phyloP scores from a whole-genome alignment of 805 yeast genomes.

The Candida namnaoensis region DNA sequence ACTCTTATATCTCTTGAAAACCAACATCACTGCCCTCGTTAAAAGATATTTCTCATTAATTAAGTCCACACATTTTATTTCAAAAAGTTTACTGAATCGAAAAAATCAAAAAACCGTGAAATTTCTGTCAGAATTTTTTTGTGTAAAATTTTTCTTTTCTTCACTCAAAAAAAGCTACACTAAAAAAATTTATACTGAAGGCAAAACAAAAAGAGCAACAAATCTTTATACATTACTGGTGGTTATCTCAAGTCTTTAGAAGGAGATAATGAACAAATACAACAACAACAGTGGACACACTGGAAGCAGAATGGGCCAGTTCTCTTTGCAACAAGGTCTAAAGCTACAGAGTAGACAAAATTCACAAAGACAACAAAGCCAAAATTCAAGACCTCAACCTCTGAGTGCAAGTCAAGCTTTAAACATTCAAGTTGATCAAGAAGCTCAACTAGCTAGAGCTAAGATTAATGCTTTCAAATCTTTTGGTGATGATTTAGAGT shows the following conservation, averaged over 20 bases:
- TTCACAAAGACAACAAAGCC: conserved; percentile 1
- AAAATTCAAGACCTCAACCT: conserved; percentile 6
- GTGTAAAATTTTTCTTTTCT: too few relatives aligned
- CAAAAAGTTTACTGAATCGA: too few relatives aligned
- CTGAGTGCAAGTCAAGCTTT: conserved; percentile 7
- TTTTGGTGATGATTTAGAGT: conserved; percentile 67
- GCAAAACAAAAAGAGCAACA: too few relatives aligned
- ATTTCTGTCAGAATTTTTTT: too few relatives aligned
- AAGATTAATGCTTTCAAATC: conserved; percentile 56
- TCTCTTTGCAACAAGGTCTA: too few relatives aligned
- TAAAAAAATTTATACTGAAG: too few relatives aligned
- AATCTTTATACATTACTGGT: too few relatives aligned
- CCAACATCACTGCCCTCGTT: background rate
- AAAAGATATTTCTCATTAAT: background rate
- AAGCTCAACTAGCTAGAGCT: conserved; percentile 27
- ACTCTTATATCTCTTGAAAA: background rate
- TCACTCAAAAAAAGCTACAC: too few relatives aligned
- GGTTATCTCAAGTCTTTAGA: too few relatives aligned
- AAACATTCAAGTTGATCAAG: conserved; percentile 5
- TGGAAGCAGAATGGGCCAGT: too few relatives aligned
- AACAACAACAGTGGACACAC: background rate
- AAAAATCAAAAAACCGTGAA: background rate
- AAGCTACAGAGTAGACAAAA: background rate
- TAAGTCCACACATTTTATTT: background rate
- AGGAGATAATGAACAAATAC: background rate